These are phyloP conservation scores for Podaxis mareebaensis DNA, from an alignment of 768 basidiomycete species.

Conservation along the genomic window DNA sequence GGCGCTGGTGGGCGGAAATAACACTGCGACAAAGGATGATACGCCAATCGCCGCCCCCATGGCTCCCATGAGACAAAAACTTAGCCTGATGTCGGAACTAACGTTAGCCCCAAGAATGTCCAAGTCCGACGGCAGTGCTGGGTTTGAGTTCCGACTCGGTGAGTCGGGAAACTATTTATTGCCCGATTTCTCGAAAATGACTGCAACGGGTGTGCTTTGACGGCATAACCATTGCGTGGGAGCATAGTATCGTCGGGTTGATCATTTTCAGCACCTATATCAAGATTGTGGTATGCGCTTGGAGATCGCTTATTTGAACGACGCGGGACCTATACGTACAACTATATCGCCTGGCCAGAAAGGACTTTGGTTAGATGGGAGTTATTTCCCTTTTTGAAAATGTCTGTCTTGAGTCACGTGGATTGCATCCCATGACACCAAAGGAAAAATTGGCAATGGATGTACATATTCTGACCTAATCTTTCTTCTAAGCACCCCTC, in stretches of 20 bases:
- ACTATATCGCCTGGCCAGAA: too few relatives aligned
- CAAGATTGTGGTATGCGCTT: too few relatives aligned
- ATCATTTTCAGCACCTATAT: neutral
- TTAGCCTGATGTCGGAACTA: conserved; percentile 2
- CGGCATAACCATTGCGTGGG: neutral
- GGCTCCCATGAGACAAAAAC: neutral
- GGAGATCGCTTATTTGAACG: too few relatives aligned
- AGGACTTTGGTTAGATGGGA: too few relatives aligned
- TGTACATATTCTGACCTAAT: neutral
- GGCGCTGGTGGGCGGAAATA: neutral
- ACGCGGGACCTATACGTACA: too few relatives aligned
- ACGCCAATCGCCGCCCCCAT: neutral
- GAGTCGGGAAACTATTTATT: neutral
- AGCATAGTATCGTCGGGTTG: neutral
- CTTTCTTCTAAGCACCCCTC: neutral
- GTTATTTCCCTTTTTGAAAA: too few relatives aligned
- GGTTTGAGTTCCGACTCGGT: conserved; percentile 13
- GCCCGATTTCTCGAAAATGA: neutral
- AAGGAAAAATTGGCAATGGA: too few relatives aligned
- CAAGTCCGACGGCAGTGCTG: neutral
- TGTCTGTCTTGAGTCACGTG: neutral
- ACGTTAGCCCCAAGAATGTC: neutral
- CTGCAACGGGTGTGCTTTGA: neutral
- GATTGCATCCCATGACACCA: neutral
- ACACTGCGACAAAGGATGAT: neutral